A percentile compares a stretch with the other conserved stretches of the same genome.
phyloP scores from a whole-genome alignment of 768 basidiomycete genomes.

The Xanthoconium purpureum region DNA sequence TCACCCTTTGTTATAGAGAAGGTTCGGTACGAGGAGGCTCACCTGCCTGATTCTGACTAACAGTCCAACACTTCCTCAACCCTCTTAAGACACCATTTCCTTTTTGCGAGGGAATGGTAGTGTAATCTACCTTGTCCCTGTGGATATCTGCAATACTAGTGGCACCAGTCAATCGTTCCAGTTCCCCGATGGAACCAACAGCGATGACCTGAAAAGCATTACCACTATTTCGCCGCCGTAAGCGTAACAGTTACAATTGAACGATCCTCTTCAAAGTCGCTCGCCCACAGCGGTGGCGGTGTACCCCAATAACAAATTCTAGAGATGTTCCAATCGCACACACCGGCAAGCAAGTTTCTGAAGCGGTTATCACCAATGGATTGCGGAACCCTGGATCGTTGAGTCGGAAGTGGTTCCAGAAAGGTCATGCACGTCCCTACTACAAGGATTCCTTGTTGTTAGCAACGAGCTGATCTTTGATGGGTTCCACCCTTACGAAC shows the following conservation, averaged over 20 bases:
- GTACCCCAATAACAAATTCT: conserved; percentile 99
- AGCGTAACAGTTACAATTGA: not conserved
- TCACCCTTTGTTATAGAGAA: not conserved
- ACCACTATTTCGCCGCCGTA: not conserved
- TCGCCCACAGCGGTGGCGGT: conserved; percentile 94
- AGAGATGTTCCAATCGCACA: conserved; percentile 99
- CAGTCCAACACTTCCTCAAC: conserved; percentile 98
- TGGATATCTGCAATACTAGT: conserved; percentile 87
- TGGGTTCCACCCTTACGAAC: conserved; percentile 88
- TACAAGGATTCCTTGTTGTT: conserved; percentile 92
- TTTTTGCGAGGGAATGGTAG: conserved; percentile 89
- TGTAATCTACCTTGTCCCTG: conserved; percentile 90
- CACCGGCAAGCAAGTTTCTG: conserved; percentile 96
- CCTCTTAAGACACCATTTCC: conserved; percentile 86
- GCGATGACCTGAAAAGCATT: conserved; percentile 60
- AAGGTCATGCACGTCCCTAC: conserved; percentile 37
- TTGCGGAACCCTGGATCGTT: conserved; percentile 78
- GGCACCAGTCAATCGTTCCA: conserved; percentile 82
- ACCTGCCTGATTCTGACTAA: conserved; percentile 99
- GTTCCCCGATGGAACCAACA: conserved; percentile 82
- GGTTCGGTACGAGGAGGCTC: conserved; percentile 17
- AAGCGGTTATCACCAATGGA: conserved; percentile 88
- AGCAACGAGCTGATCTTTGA: conserved; percentile 80
- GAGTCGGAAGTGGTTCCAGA: not conserved
- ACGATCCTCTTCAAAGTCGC: conserved; percentile 78